A percentile compares a stretch with the other conserved stretches of the same genome.
These are phyloP conservation scores for Boletales sp. DNA, from an alignment of 768 basidiomycete species.

Conservation along the genomic window DNA sequence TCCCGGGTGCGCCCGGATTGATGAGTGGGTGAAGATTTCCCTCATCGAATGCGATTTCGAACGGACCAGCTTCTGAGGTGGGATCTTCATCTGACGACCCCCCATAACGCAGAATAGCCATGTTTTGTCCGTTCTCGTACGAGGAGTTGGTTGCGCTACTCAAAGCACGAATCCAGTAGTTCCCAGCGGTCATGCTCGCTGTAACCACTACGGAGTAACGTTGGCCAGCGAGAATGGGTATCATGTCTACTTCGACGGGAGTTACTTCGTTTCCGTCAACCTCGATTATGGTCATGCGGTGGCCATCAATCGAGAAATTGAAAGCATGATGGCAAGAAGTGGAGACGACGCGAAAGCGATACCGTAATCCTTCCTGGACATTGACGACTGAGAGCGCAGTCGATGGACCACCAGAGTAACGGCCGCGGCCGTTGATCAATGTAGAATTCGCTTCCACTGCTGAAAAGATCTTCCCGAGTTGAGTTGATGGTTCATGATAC, in stretches of 20 bases:
- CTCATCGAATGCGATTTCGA: slow-evolving; percentile 33
- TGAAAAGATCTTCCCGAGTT: slow-evolving; percentile 7
- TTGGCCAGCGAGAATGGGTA: slow-evolving; percentile 29
- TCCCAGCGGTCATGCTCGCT: slow-evolving; percentile 41
- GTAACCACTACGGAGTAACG: slow-evolving; percentile 40
- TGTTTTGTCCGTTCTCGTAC: slow-evolving; percentile 37
- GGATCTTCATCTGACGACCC: slow-evolving; percentile 42
- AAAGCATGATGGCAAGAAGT: slow-evolving; percentile 43
- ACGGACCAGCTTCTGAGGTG: slow-evolving; percentile 19
- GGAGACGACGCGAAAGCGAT: slow-evolving; percentile 49
- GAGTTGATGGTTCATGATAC: slow-evolving; percentile 31
- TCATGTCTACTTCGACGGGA: slow-evolving; percentile 39
- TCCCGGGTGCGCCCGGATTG: slow-evolving; percentile 35
- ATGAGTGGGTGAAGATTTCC: slow-evolving; percentile 35
- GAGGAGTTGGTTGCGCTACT: slow-evolving; percentile 28
- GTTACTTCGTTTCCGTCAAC: slow-evolving; percentile 40
- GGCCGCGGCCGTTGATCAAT: slow-evolving; percentile 49
- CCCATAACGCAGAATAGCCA: slow-evolving; percentile 47
- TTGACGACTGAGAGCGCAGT: slow-evolving; percentile 40
- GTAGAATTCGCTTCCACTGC: slow-evolving; percentile 31
- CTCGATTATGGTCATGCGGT: slow-evolving; percentile 47
- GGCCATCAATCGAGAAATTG: slow-evolving; percentile 40
- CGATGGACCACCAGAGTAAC: slow-evolving; percentile 37
- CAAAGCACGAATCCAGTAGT: slow-evolving; percentile 52
- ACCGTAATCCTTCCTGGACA: slow-evolving; percentile 39